A percentile compares a stretch with the other conserved stretches of the same genome.
phyloP scores from a whole-genome alignment of 2,329 filamentous ascomycete species.

The Thelonectria olida region DNA sequence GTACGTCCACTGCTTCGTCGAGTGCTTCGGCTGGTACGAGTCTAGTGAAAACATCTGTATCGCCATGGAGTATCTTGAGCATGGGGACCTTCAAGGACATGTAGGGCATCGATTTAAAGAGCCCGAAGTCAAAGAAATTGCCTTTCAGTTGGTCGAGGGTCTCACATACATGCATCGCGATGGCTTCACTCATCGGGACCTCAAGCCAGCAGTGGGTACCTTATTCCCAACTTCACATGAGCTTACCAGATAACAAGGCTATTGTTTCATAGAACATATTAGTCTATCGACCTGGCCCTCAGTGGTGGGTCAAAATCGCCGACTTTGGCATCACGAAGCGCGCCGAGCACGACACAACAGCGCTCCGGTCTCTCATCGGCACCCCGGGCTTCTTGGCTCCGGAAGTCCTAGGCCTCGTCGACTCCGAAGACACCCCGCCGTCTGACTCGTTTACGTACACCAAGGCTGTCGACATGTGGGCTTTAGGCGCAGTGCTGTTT shows the following conservation, averaged over 20 bases:
- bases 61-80: slow-evolving; percentile 1
- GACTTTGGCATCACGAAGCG: slow-evolving; percentile 12
- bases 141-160: neutral
- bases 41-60: neutral
- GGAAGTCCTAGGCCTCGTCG: neutral
- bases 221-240: no score
- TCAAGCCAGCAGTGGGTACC: neutral
- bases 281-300: neutral
- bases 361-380: neutral
- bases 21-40: neutral
- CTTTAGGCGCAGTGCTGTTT: neutral
- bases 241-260: no score
- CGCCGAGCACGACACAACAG: neutral
- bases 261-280: slow-evolving; percentile 4
- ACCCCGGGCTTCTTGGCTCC: neutral
- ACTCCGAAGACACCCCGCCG: neutral
- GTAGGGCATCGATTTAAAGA: neutral
- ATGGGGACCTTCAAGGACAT: neutral
- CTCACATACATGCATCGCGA: slow-evolving; percentile 2
- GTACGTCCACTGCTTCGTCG: slow-evolving; percentile 1
- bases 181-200: neutral
- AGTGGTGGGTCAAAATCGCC: slow-evolving; percentile 7
- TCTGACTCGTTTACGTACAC: neutral
- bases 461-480: slow-evolving; percentile 2
- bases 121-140: neutral